Conservation (phyloP, 352 stramenopile genomes). For the Lagenidium sp. region DNA sequence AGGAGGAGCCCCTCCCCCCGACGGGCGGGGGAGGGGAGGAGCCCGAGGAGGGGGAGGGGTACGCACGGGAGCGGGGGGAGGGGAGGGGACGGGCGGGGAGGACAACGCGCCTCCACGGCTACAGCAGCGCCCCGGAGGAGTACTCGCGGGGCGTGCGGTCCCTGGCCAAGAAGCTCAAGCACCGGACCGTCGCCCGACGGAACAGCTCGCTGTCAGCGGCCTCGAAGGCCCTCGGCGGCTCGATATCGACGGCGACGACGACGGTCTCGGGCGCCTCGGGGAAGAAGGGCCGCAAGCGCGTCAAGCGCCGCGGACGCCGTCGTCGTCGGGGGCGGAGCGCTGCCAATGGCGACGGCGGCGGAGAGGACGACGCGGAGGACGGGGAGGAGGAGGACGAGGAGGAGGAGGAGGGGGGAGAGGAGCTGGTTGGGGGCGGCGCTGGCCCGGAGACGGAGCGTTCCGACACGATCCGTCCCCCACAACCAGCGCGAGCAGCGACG, state of each 20-base stretch:
- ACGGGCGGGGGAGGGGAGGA: constrained; percentile 2
- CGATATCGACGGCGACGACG: not conserved
- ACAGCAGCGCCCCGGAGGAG: constrained; percentile 27
- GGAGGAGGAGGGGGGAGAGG: constrained; percentile 7
- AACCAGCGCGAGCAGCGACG: too few species aligned
- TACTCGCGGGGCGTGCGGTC: not conserved
- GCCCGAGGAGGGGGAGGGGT: not conserved
- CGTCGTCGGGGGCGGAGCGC: too few species aligned
- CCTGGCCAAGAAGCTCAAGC: constrained; percentile 7
- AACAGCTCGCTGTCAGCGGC: constrained; percentile 1
- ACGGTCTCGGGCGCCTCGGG: too few species aligned
- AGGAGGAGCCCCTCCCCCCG: constrained; percentile 53
- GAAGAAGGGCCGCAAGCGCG: too few species aligned
- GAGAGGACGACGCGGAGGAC: not conserved
- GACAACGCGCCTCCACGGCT: constrained; percentile 10
- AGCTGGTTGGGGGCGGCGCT: not conserved
- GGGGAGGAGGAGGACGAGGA: not conserved
- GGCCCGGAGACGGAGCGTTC: too few species aligned
- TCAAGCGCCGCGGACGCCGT: too few species aligned
- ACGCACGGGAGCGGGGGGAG: constrained; percentile 1
- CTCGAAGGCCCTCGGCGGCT: not conserved
- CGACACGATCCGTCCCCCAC: too few species aligned
- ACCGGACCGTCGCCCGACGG: constrained; percentile 1
- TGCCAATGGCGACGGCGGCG: too few species aligned
- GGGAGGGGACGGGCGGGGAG: not conserved